Percentiles rank a stretch among this genome's conserved stretches.
Conservation (phyloP, 495 filamentous ascomycete species). For the Echria macrotheca region DNA sequence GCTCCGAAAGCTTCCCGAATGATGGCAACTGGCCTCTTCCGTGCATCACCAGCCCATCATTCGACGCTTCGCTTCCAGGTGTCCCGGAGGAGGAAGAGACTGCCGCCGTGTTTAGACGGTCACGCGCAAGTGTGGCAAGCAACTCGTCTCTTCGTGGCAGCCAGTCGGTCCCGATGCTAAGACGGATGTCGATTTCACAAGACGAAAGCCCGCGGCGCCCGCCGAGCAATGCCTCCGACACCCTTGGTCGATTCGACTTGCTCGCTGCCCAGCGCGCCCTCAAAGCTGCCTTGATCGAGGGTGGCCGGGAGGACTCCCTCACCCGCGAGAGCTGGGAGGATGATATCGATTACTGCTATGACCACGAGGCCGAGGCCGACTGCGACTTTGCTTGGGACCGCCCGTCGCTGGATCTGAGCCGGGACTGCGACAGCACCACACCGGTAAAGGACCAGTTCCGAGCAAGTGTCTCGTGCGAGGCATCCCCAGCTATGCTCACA, state of each 20-base stretch:
- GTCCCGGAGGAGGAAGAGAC: slow-evolving; percentile 72
- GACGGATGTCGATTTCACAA: slow-evolving; percentile 29
- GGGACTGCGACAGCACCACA: slow-evolving; percentile 26
- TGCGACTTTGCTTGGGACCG: slow-evolving; percentile 87
- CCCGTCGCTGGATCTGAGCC: slow-evolving; percentile 38
- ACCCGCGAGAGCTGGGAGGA: slow-evolving; percentile 72
- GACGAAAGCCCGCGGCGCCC: slow-evolving; percentile 25
- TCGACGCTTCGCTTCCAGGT: slow-evolving; percentile 51
- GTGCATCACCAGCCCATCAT: slow-evolving; percentile 34
- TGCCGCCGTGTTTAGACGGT: slow-evolving; percentile 20
- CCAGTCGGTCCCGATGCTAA: slow-evolving; percentile 42
- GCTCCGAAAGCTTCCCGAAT: slow-evolving; percentile 42
- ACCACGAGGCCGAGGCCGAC: slow-evolving; percentile 81
- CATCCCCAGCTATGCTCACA: slow-evolving; percentile 33
- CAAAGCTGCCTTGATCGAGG: slow-evolving; percentile 23
- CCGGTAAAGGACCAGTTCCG: slow-evolving; percentile 24
- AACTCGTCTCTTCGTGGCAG: slow-evolving; percentile 43
- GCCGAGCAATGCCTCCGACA: slow-evolving; percentile 42
- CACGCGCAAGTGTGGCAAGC: slow-evolving; percentile 36
- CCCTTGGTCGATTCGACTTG: slow-evolving; percentile 35
- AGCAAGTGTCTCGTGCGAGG: slow-evolving; percentile 18
- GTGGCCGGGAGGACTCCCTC: slow-evolving; percentile 36
- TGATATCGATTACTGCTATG: slow-evolving; percentile 92
- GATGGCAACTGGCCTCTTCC: slow-evolving; percentile 46
- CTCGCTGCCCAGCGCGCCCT: slow-evolving; percentile 30